Evolutionary conservation across 192 early-diverging fungal genomes (phyloP).

Genomic region (Coemansia sp.): DNA sequence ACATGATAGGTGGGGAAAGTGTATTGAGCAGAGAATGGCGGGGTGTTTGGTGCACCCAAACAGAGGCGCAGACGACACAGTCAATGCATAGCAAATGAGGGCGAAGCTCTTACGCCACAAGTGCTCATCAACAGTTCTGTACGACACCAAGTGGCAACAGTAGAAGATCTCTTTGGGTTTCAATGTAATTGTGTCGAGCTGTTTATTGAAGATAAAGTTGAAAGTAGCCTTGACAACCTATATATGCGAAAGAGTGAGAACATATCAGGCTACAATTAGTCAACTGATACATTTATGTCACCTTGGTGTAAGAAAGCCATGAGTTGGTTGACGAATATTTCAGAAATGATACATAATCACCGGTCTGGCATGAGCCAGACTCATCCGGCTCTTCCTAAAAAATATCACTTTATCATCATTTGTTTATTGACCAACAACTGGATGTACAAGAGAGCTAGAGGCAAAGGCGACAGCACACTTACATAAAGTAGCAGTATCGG

Average conservation of each 20-base stretch:
- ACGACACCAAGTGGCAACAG: background rate
- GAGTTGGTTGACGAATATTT: background rate
- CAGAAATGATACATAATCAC: slow-evolving; percentile 21
- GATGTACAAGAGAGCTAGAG: slow-evolving; percentile 8
- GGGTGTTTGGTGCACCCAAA: slow-evolving; percentile 10
- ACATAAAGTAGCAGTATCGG: slow-evolving; percentile 10
- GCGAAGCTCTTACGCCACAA: background rate
- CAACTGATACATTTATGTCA: background rate
- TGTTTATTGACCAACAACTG: background rate
- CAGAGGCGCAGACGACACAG: background rate
- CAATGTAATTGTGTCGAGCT: background rate
- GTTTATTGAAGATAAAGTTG: background rate
- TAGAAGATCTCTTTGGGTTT: background rate
- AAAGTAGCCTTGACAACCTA: background rate
- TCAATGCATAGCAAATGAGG: background rate
- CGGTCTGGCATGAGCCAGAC: slow-evolving; percentile 16
- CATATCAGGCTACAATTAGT: background rate
- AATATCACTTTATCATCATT: slow-evolving; percentile 15
- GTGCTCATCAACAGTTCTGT: background rate
- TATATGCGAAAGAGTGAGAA: background rate
- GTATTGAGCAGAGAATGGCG: background rate
- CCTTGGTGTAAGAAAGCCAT: background rate
- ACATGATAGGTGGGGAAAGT: background rate
- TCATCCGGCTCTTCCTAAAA: slow-evolving; percentile 30
- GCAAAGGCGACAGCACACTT: slow-evolving; percentile 10